phyloP scores from a whole-genome alignment of 139 green algal species.

The Chlorella sorokiniana region DNA sequence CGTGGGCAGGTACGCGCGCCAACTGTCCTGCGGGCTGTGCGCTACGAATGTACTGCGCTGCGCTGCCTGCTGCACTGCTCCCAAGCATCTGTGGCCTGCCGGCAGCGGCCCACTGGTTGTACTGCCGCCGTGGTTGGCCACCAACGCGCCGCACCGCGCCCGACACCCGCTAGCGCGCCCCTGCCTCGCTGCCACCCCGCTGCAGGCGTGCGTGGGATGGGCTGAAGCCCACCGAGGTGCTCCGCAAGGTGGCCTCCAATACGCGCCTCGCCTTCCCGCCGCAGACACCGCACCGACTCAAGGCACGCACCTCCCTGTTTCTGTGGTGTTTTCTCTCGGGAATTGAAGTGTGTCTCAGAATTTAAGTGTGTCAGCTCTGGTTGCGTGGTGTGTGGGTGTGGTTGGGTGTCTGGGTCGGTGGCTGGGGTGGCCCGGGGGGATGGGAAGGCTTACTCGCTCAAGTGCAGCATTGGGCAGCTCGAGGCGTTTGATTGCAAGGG shows the following conservation, averaged over 20 bases:
- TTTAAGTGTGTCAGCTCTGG: background rate
- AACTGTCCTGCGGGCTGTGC: background rate
- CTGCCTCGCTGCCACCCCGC: background rate
- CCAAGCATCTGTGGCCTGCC: background rate
- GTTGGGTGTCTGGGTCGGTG: too few relatives aligned
- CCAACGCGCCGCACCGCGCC: background rate
- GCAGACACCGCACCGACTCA: constrained; percentile 47
- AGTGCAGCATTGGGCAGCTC: too few relatives aligned
- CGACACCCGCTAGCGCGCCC: background rate
- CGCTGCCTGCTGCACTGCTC: background rate
- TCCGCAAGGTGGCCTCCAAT: constrained; percentile 45
- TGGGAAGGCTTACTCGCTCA: too few relatives aligned
- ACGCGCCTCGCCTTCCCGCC: constrained; percentile 49
- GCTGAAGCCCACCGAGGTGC: constrained; percentile 49
- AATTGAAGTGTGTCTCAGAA: too few relatives aligned
- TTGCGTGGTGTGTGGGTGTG: too few relatives aligned
- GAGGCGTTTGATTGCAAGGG: too few relatives aligned
- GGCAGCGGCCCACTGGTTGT: background rate
- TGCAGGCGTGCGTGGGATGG: constrained; percentile 49
- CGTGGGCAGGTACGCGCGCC: constrained; percentile 1
- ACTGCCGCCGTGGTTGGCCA: background rate
- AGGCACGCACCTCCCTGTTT: constrained; percentile 7
- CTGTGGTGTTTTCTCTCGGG: too few relatives aligned
- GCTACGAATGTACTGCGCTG: background rate
- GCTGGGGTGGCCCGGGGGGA: too few relatives aligned